Evolutionary conservation across 345 rosid genomes (phyloP).

Genomic region (Brassica napus): DNA sequence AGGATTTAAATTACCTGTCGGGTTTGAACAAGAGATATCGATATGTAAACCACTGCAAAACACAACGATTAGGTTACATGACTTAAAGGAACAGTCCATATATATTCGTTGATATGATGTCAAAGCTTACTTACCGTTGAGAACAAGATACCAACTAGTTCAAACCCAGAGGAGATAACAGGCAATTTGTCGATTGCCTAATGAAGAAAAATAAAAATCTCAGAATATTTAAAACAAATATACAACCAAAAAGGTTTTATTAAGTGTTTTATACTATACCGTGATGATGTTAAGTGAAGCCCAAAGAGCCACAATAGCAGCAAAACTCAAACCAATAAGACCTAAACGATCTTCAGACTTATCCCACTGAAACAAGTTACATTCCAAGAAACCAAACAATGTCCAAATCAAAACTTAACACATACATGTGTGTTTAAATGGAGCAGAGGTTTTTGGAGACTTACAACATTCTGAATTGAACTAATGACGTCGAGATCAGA

Average conservation of each 20-base stretch:
- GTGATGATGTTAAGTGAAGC: constrained; percentile 65
- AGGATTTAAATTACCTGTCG: constrained; percentile 46
- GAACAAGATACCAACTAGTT: constrained; percentile 73
- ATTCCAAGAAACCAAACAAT: constrained; percentile 1
- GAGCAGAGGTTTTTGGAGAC: constrained; percentile 30
- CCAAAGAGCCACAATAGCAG: constrained; percentile 71
- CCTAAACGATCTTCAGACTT: constrained; percentile 77
- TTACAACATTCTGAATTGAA: constrained; percentile 68
- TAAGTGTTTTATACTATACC: constrained; percentile 42
- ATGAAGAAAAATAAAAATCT: not conserved
- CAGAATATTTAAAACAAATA: not conserved
- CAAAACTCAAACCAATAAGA: constrained; percentile 76
- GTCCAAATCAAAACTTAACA: not conserved
- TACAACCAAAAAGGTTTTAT: not conserved
- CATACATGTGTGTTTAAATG: not conserved
- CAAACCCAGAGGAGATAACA: constrained; percentile 61
- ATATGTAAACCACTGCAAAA: constrained; percentile 82
- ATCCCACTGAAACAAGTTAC: constrained; percentile 58
- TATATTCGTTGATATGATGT: not conserved
- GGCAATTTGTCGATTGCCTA: constrained; percentile 85
- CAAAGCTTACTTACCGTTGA: constrained; percentile 56
- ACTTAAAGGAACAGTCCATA: not conserved
- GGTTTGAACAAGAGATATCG: constrained; percentile 95
- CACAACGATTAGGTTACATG: not conserved
- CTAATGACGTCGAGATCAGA: constrained; percentile 62